Percentiles rank a stretch among this genome's conserved stretches.
Conservation (phyloP, 768 basidiomycete species). For the Xerocomellus chrysenteron region DNA sequence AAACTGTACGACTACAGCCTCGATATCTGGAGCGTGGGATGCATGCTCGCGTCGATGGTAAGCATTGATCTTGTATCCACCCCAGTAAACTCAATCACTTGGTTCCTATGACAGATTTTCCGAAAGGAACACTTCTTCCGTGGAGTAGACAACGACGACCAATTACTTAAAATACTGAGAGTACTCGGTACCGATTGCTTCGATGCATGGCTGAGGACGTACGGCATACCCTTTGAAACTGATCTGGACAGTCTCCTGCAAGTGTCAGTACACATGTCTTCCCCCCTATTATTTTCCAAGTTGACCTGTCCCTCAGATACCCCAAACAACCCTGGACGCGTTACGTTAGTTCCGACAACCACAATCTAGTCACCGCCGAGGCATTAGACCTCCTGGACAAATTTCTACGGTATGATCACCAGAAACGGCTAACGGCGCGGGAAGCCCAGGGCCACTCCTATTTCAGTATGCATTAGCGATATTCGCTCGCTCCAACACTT, state of each 20-base stretch:
- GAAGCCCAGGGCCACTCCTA: conserved; percentile 68
- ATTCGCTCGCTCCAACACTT: conserved; percentile 15
- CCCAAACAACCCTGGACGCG: conserved; percentile 64
- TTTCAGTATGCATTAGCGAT: conserved; percentile 47
- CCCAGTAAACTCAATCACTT: neutral
- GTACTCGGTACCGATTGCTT: conserved; percentile 68
- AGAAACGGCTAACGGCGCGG: conserved; percentile 62
- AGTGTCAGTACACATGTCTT: conserved; percentile 34
- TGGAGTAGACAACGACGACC: conserved; percentile 72
- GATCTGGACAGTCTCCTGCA: conserved; percentile 56
- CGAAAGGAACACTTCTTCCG: conserved; percentile 75
- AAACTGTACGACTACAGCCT: conserved; percentile 71
- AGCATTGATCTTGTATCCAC: conserved; percentile 14
- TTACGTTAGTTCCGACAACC: conserved; percentile 59
- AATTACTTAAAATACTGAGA: conserved; percentile 67
- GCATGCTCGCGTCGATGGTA: conserved; percentile 76
- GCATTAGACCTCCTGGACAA: conserved; percentile 67
- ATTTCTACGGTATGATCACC: conserved; percentile 67
- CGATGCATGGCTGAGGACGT: conserved; percentile 56
- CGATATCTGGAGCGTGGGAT: conserved; percentile 73
- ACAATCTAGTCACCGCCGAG: conserved; percentile 56
- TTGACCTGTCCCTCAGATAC: conserved; percentile 39
- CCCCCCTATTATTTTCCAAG: neutral
- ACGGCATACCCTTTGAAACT: conserved; percentile 66
- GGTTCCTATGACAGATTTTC: conserved; percentile 50